Percentiles rank a stretch among this genome's conserved stretches.
Conservation (phyloP, 2,329 filamentous ascomycete genomes). For the Pseudogymnoascus sp. region DNA sequence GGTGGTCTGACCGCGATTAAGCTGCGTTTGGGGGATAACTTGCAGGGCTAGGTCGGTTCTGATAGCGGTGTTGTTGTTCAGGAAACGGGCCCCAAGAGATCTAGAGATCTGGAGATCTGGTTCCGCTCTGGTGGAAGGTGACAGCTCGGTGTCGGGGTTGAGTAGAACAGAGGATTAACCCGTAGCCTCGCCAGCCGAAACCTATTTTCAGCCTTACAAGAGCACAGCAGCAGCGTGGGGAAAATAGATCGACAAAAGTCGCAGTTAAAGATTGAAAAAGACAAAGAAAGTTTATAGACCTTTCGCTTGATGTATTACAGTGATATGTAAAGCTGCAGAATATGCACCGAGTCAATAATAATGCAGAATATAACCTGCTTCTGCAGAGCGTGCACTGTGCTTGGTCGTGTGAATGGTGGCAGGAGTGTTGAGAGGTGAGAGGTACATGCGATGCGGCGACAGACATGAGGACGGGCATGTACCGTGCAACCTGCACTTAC, state of each 20-base stretch:
- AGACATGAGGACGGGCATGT: background rate
- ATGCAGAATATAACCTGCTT: background rate
- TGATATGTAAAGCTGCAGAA: background rate
- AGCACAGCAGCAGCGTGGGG: background rate
- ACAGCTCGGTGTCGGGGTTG: background rate
- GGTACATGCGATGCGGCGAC: background rate
- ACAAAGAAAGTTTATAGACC: background rate
- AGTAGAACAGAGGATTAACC: background rate
- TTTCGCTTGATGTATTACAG: background rate
- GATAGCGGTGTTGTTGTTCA: background rate
- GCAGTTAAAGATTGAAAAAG: background rate
- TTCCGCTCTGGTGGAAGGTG: conserved; percentile 1
- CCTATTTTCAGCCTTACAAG: conserved; percentile 6
- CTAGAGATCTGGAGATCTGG: background rate
- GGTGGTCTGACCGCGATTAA: background rate
- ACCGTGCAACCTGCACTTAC: background rate
- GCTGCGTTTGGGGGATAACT: background rate
- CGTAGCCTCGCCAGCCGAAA: conserved; percentile 2
- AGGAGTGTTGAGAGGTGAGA: background rate
- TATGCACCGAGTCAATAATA: background rate
- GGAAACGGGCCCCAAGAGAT: background rate
- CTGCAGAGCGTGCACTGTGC: background rate
- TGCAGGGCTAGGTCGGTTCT: background rate
- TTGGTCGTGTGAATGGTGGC: background rate
- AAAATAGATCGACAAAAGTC: background rate